Evolutionary conservation across 176 grass and related monocot genomes (phyloP).

Genomic region (Phoenix roebelenii): DNA sequence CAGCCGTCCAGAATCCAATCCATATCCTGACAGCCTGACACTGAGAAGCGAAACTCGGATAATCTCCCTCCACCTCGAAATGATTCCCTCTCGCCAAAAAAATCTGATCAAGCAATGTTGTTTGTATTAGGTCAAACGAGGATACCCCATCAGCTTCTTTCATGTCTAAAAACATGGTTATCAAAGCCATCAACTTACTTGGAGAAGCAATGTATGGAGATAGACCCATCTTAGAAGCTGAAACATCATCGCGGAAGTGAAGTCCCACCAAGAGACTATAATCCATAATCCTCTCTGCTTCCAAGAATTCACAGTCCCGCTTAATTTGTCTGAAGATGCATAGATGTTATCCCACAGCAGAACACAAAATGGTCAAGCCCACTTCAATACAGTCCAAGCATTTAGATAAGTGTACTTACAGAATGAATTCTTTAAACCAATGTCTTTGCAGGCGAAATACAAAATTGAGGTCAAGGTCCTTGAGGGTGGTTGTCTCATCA

Average conservation of each 20-base stretch:
- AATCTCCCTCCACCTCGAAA: too few relatives aligned
- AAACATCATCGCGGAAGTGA: slow-evolving; percentile 58
- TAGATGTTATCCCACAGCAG: neutral
- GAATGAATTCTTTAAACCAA: slow-evolving; percentile 60
- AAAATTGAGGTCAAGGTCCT: slow-evolving; percentile 93
- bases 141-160: too few relatives aligned
- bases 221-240: neutral
- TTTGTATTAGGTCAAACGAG: neutral
- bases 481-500: slow-evolving; percentile 91
- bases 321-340: slow-evolving; percentile 50
- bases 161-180: too few relatives aligned
- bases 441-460: slow-evolving; percentile 67
- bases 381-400: neutral
- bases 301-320: slow-evolving; percentile 80
- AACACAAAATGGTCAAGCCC: neutral
- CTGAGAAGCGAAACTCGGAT: too few relatives aligned
- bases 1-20: too few relatives aligned
- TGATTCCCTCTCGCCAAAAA: too few relatives aligned
- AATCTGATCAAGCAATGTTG: slow-evolving; percentile 2
- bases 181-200: slow-evolving; percentile 3
- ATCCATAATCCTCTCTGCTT: slow-evolving; percentile 83
- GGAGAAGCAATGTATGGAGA: slow-evolving; percentile 2
- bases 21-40: too few relatives aligned
- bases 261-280: slow-evolving; percentile 90
- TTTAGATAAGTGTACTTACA: slow-evolving; percentile 41